A percentile compares a stretch with the other conserved stretches of the same genome.
phyloP scores from a whole-genome alignment of 169 alveolate genomes.

The Plasmodium cynomolgi region DNA sequence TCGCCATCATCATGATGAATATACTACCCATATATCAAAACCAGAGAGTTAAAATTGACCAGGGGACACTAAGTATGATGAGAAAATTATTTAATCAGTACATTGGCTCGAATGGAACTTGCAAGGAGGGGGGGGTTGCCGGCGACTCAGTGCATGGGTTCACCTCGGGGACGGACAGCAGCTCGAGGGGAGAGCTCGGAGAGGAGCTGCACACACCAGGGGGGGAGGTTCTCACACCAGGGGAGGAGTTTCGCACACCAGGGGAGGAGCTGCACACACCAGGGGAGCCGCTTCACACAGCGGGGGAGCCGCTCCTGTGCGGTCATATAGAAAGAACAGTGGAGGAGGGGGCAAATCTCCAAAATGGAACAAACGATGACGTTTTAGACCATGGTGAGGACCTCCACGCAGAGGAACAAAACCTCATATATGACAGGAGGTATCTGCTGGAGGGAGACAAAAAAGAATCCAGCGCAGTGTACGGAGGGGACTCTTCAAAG shows the following conservation, averaged over 20 bases:
- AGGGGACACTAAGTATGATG: not conserved
- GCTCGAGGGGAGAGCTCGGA: not conserved
- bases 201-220: too few species aligned
- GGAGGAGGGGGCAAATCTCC: not conserved
- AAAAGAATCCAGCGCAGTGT: not conserved
- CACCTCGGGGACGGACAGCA: not conserved
- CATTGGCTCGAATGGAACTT: not conserved
- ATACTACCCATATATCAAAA: slow-evolving; percentile 45
- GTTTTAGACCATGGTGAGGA: not conserved
- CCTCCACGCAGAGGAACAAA: not conserved
- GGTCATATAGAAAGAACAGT: not conserved
- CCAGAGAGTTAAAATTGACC: not conserved
- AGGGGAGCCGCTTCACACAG: too few species aligned
- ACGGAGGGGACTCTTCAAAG: not conserved
- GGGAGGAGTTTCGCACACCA: too few species aligned
- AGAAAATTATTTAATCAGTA: not conserved
- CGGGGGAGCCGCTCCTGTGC: not conserved
- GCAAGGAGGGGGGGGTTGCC: not conserved
- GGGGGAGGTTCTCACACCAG: too few species aligned
- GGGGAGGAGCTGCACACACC: too few species aligned
- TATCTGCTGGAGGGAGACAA: not conserved
- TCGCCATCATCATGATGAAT: slow-evolving; percentile 66
- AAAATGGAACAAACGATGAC: too few species aligned
- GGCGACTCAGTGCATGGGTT: not conserved
- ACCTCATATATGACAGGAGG: not conserved